Conservation (phyloP, 1,139 yeast genomes). For the Suhomyces atakaporum region DNA sequence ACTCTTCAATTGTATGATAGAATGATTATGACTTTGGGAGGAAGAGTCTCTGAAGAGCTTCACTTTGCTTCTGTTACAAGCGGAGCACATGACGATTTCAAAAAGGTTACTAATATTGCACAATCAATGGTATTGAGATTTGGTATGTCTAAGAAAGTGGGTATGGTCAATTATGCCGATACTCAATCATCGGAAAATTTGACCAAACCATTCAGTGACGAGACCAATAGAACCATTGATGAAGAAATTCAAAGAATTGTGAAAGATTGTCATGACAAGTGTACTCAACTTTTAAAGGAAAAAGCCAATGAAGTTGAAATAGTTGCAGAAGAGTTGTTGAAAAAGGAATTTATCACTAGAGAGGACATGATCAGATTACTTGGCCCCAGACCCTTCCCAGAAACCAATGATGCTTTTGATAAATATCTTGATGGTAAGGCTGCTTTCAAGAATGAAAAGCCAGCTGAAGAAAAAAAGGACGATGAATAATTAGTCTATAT, state of each 20-base stretch:
- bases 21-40: slow-evolving; percentile 97
- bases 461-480: slow-evolving; percentile 29
- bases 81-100: slow-evolving; percentile 95
- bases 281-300: slow-evolving; percentile 67
- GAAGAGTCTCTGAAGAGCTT: slow-evolving; percentile 92
- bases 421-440: slow-evolving; percentile 62
- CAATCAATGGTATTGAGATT: slow-evolving; percentile 87
- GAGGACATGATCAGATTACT: slow-evolving; percentile 86
- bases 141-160: slow-evolving; percentile 88
- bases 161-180: slow-evolving; percentile 70
- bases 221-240: slow-evolving; percentile 79
- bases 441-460: slow-evolving; percentile 36
- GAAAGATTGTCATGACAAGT: slow-evolving; percentile 70
- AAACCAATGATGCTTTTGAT: slow-evolving; percentile 89
- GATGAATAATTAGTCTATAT: slow-evolving; percentile 14
- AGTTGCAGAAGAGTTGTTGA: slow-evolving; percentile 83
- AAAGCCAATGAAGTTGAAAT: slow-evolving; percentile 72
- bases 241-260: slow-evolving; percentile 82
- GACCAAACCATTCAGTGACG: slow-evolving; percentile 90
- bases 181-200: slow-evolving; percentile 60
- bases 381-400: slow-evolving; percentile 90
- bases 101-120: slow-evolving; percentile 94
- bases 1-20: slow-evolving; percentile 80
- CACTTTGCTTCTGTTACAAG: slow-evolving; percentile 88
- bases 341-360: slow-evolving; percentile 84